These are phyloP conservation scores for Halenospora varia DNA, from an alignment of 495 filamentous ascomycete species.

Conservation along the genomic window DNA sequence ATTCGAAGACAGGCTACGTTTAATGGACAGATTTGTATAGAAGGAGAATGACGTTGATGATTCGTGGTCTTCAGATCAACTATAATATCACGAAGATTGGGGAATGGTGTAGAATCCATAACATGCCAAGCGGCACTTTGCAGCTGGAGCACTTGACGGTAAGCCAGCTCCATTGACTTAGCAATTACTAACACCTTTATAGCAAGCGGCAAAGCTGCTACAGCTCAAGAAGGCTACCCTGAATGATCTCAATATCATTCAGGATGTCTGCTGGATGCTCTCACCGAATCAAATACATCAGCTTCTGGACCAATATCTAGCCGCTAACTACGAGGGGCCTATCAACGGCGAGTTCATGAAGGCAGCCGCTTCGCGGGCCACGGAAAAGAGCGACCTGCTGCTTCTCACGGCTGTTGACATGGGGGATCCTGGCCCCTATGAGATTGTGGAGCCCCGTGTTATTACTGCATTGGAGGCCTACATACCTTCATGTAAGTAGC, in stretches of 20 bases:
- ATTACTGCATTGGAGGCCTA: constrained; percentile 98
- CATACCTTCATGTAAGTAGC: constrained; percentile 80
- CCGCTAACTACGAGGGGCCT: constrained; percentile 98
- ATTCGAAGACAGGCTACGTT: not conserved
- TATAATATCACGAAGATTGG: constrained; percentile 99
- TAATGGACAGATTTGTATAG: too few relatives aligned
- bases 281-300: constrained; percentile 99
- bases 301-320: constrained; percentile 95
- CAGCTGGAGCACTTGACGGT: constrained; percentile 99
- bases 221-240: constrained; percentile 99
- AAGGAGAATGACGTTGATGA: too few relatives aligned
- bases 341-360: constrained; percentile 99
- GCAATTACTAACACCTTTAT: constrained; percentile 29
- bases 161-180: constrained; percentile 23
- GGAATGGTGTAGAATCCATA: constrained; percentile 99
- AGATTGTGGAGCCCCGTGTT: constrained; percentile 92
- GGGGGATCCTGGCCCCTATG: constrained; percentile 99
- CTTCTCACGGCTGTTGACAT: constrained; percentile 92
- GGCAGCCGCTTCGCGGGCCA: constrained; percentile 92
- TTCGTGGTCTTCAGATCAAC: constrained; percentile 99
- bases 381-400: constrained; percentile 96
- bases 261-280: constrained; percentile 99
- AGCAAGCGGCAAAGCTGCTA: constrained; percentile 83
- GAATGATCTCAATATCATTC: constrained; percentile 99
- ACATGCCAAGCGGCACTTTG: constrained; percentile 97